These are phyloP conservation scores for Sclerotinia spermophila DNA, from an alignment of 2,329 filamentous ascomycete species.

Conservation along the genomic window DNA sequence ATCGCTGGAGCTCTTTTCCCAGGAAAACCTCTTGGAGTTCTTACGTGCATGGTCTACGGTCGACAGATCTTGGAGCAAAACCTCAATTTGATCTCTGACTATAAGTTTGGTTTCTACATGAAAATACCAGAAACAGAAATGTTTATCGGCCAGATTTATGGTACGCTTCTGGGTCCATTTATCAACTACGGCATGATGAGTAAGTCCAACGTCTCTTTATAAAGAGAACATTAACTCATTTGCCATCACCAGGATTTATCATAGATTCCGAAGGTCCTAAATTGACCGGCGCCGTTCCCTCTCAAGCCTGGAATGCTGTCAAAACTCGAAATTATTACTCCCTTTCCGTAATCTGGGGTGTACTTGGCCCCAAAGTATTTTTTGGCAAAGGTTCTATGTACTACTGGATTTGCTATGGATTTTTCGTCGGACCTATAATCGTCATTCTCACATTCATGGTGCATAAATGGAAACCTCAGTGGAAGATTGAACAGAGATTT, in stretches of 20 bases:
- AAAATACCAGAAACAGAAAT: slow-evolving; percentile 40
- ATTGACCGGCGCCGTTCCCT: slow-evolving; percentile 28
- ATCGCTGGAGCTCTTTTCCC: slow-evolving; percentile 46
- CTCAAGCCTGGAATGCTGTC: slow-evolving; percentile 34
- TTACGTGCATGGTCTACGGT: slow-evolving; percentile 35
- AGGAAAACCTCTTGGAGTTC: slow-evolving; percentile 53
- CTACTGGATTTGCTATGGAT: slow-evolving; percentile 36
- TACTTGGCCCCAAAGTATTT: slow-evolving; percentile 37
- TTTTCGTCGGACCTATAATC: slow-evolving; percentile 34
- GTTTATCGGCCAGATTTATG: slow-evolving; percentile 38
- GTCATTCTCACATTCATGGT: slow-evolving; percentile 31
- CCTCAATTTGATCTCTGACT: slow-evolving; percentile 38
- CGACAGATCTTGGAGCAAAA: slow-evolving; percentile 39
- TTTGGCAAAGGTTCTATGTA: slow-evolving; percentile 32
- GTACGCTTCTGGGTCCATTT: slow-evolving; percentile 37
- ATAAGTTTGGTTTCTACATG: slow-evolving; percentile 42
- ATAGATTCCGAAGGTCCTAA: slow-evolving; percentile 20
- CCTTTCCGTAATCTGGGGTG: slow-evolving; percentile 39
- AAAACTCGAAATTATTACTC: slow-evolving; percentile 37
- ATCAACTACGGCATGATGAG: slow-evolving; percentile 38
- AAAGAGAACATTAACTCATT: not conserved
- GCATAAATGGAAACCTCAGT: slow-evolving; percentile 33
- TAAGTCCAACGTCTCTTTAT: not conserved
- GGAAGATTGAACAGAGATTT: slow-evolving; percentile 33
- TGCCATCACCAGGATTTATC: not conserved